Evolutionary conservation across 495 filamentous ascomycete genomes (phyloP), one percentile per base, ranked within the genome.

Genomic region (Glonium stellatum): DNA sequence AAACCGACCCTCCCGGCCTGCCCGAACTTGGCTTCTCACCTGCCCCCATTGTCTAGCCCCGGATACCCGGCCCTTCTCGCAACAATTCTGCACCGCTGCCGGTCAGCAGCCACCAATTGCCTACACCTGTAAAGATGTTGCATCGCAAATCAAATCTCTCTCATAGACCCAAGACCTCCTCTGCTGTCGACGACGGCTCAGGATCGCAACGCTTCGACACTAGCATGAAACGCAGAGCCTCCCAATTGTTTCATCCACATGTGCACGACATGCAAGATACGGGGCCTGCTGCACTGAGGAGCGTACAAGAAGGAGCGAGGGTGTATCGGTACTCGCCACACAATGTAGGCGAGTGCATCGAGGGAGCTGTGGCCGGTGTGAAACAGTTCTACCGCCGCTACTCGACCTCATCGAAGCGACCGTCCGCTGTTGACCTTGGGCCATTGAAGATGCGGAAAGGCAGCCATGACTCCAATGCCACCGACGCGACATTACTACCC

Each of bases 81-180:
- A 22, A 22, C 31, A 44, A 44, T 18, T 44, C 39, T 39, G 36
- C 18, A 18, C 39, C 39, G 39, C 39, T 44, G 39, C 13, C 39
- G 13, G 39, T 44, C 39, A 44, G 39, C 27, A 48, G 25, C 44
- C 21, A 36, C 13, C 42, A 12, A 31, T 48, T 35, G 37, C 11
- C 42, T 15, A 25, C 46, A 1, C 23, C n/a, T 34, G 4, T 12
- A 39, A 52, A 49, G n/a, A 36, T 60, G 59, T 37, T 57, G 57
- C 60, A 60, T 53, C 64, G 60, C 36, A 51, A 55, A 19, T 62
- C 63, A 4, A 50, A 58, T 49, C 60, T 63, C 47, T 41, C 60
- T 11, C 64, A 60, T 57, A 60, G 64, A 22, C 64, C 64, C 4
- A 67, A 63, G 55, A 67, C 64, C 2, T 67, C 64, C 12, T 67